phyloP scores from a whole-genome alignment of 2,329 filamentous ascomycete species.

The Paecilomyces sp. region DNA sequence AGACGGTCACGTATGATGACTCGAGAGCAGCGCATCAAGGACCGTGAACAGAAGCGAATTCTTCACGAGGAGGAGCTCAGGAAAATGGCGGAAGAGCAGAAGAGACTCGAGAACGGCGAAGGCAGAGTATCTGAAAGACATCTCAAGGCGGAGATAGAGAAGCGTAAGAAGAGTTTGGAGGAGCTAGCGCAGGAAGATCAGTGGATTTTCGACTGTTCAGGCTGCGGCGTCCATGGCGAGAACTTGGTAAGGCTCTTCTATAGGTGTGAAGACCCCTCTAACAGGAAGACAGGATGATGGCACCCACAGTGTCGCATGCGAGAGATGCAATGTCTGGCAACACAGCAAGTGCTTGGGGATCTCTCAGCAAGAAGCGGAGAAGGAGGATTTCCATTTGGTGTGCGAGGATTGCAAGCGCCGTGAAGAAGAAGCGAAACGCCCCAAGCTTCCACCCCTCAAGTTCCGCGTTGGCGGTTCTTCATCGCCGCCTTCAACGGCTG shows the following conservation, averaged over 20 bases:
- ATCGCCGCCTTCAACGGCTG: slow-evolving; percentile 32
- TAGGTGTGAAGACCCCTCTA: slow-evolving; percentile 10
- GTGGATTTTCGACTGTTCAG: slow-evolving; percentile 88
- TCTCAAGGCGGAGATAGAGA: slow-evolving; percentile 75
- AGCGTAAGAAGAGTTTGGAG: slow-evolving; percentile 67
- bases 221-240: slow-evolving; percentile 82
- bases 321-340: slow-evolving; percentile 92
- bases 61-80: slow-evolving; percentile 77
- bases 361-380: slow-evolving; percentile 68
- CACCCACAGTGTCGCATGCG: slow-evolving; percentile 86
- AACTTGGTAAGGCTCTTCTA: slow-evolving; percentile 49
- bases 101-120: slow-evolving; percentile 48
- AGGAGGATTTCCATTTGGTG: slow-evolving; percentile 79
- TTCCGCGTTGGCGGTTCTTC: slow-evolving; percentile 47
- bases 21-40: slow-evolving; percentile 75
- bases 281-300: slow-evolving; percentile 64
- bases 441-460: slow-evolving; percentile 57
- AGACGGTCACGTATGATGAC: slow-evolving; percentile 74
- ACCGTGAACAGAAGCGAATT: slow-evolving; percentile 77
- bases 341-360: slow-evolving; percentile 89
- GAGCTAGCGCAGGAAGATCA: slow-evolving; percentile 69
- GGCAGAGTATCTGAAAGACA: slow-evolving; percentile 69
- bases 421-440: slow-evolving; percentile 54
- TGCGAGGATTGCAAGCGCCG: slow-evolving; percentile 70
- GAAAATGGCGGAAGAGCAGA: slow-evolving; percentile 69